These are phyloP conservation scores for Tetrapisispora pingtungensis DNA, from an alignment of 805 yeast species.

Conservation along the genomic window DNA sequence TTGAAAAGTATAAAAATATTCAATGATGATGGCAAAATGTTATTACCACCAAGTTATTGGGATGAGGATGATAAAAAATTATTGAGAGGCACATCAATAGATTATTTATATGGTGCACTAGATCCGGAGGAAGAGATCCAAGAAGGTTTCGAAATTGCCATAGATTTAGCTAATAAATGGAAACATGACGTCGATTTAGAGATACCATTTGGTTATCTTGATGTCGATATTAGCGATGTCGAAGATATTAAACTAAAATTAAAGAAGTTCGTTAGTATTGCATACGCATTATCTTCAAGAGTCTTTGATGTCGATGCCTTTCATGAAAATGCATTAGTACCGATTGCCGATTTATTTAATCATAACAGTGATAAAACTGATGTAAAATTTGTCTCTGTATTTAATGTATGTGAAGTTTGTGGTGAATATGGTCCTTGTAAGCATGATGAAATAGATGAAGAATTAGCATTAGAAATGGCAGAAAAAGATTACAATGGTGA, in stretches of 20 bases:
- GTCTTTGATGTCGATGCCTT: conserved; percentile 73
- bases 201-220: conserved; percentile 25
- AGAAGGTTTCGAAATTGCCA: conserved; percentile 31
- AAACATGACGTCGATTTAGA: conserved; percentile 20
- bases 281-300: conserved; percentile 59
- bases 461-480: conserved; percentile 3
- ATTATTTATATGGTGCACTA: conserved; percentile 41
- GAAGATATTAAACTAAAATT: conserved; percentile 25
- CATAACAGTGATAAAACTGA: conserved; percentile 50
- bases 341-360: conserved; percentile 85
- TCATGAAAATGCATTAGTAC: conserved; percentile 70
- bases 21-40: conserved; percentile 25
- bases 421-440: conserved; percentile 37
- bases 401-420: conserved; percentile 43
- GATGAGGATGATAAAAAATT: conserved; percentile 34
- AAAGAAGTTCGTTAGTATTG: conserved; percentile 43
- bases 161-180: conserved; percentile 29
- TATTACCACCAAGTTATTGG: conserved; percentile 64
- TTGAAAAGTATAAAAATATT: conserved; percentile 41
- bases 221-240: conserved; percentile 18
- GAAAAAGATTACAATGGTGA: no score
- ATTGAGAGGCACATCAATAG: conserved; percentile 50
- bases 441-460: conserved; percentile 26
- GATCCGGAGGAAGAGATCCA: conserved; percentile 29
- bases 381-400: conserved; percentile 55